These are phyloP conservation scores for Tylopilus rubrobrunneus DNA, from an alignment of 768 basidiomycete genomes.

Conservation along the genomic window DNA sequence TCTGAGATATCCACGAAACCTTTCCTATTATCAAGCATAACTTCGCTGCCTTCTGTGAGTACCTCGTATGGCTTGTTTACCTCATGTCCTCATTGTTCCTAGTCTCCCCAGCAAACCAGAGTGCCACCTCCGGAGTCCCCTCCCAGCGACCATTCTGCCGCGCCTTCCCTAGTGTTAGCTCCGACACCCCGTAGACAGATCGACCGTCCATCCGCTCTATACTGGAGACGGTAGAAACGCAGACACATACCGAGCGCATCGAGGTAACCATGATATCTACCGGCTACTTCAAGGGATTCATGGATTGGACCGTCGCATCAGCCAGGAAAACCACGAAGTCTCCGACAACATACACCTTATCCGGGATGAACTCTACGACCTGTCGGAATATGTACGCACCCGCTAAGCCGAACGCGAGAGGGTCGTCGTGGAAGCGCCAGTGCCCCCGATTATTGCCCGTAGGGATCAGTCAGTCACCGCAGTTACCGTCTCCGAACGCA, in stretches of 20 bases:
- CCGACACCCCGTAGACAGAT: constrained; percentile 46
- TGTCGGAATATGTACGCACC: no score
- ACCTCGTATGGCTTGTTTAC: neutral
- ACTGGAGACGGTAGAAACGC: no score
- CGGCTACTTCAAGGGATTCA: no score
- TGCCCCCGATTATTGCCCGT: neutral
- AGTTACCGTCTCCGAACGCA: constrained; percentile 36
- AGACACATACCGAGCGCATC: no score
- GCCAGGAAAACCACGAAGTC: no score
- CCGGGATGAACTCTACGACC: neutral
- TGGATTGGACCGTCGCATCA: no score
- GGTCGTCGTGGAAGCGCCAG: no score
- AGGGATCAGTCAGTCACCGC: constrained; percentile 46
- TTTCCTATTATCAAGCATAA: constrained; percentile 26
- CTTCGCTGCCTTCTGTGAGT: constrained; percentile 36
- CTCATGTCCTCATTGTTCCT: constrained; percentile 3
- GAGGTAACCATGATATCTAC: no score
- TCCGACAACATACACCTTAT: constrained; percentile 42
- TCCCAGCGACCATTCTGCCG: constrained; percentile 29
- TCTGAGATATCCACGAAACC: no score
- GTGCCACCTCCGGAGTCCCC: constrained; percentile 20
- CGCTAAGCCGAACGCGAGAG: no score
- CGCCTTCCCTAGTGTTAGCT: constrained; percentile 45
- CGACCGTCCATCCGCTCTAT: constrained; percentile 12
- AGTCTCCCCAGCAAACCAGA: constrained; percentile 32